Base-by-base conservation (phyloP, 2,329 filamentous ascomycete genomes). In the Paraphaeosphaeria minitans region DNA sequence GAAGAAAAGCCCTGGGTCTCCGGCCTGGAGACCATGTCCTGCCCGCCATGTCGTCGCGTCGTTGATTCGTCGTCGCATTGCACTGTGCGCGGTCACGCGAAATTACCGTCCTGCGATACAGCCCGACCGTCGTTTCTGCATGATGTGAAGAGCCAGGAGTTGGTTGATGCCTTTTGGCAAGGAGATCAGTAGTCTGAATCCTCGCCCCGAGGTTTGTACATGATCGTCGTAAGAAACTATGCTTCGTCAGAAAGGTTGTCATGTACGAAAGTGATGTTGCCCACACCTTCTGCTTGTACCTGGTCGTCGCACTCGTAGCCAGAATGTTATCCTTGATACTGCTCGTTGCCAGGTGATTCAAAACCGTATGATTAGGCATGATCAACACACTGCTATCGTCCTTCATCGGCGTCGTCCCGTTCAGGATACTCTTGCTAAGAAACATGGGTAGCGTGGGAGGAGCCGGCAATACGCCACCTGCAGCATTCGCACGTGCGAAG, bases 321-420 rank as follows among this genome's bases (percentile, higher is more conserved):
- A 99, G 83, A 27, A 98, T 91, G 63, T 94, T 93, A 67, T 97
- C 93, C 81, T 97, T 97, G 78, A 99, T 99, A 77, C 93, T 97
- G 78, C 94, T 98, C 3, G 95, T 99, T 50, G 94, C 94, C 67
- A 99, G 82, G 77, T 99, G 95, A 67, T 99, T 99, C 63, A 99
- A 81, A 33, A 98, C 92, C 0, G 95, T 97, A 73, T 99, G 94
- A 71, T 98, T 99, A 14, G 95, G 95, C 85, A 97, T 94, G 66
- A 92, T 95, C 63, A 99, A 81, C 61, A 99, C 95, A 78, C 93
- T 97, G 77, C 94, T 97, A 78, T 99, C 95, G 75, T 99, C 95
- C 81, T 98, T 98, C 84, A 97, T 92, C 7, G 94, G 88, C 27
- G 92, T 93, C 2, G 88, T 89, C 50, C 91, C 91, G 76, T 99